Evolutionary conservation across 225 moss, liverwort and hornwort species (phyloP).

Genomic region (Bryoerythrophyllum caledonicum): DNA sequence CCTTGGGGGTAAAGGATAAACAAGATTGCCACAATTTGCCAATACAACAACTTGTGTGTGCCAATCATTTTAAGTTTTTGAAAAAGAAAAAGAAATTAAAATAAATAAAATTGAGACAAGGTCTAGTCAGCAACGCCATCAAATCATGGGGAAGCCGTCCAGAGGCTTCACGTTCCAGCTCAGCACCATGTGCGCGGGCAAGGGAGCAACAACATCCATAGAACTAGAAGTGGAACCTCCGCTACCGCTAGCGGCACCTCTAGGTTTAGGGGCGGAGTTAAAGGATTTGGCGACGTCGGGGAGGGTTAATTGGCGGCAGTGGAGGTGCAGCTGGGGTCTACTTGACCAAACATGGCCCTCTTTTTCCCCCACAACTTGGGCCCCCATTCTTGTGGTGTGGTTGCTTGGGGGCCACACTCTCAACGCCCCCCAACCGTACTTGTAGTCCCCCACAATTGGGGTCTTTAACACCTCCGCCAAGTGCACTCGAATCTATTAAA

Average conservation of each 20-base stretch:
- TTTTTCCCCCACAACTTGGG: background rate
- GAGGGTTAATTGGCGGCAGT: constrained; percentile 62
- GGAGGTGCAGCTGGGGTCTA: constrained; percentile 69
- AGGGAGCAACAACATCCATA: constrained; percentile 56
- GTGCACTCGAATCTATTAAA: constrained; percentile 81
- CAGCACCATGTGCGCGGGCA: constrained; percentile 81
- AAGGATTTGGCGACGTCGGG: constrained; percentile 47
- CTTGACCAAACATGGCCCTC: constrained; percentile 52
- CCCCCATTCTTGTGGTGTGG: background rate
- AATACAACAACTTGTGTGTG: no score
- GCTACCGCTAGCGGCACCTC: no score
- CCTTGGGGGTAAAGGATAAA: no score
- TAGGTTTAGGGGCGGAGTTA: no score
- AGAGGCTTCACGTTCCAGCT: constrained; percentile 56
- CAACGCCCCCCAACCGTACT: constrained; percentile 77
- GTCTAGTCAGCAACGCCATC: constrained; percentile 21
- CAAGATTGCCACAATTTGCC: no score
- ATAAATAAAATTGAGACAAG: no score
- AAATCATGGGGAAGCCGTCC: constrained; percentile 35
- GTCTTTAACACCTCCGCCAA: constrained; percentile 91
- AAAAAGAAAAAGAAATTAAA: no score
- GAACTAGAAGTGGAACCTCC: background rate
- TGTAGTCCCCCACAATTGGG: constrained; percentile 86
- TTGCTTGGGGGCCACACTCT: constrained; percentile 60
- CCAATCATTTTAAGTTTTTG: no score